Percentiles rank a stretch among this genome's conserved stretches.
Conservation (phyloP, 164 flowering plant species). For the Annona cherimola region DNA sequence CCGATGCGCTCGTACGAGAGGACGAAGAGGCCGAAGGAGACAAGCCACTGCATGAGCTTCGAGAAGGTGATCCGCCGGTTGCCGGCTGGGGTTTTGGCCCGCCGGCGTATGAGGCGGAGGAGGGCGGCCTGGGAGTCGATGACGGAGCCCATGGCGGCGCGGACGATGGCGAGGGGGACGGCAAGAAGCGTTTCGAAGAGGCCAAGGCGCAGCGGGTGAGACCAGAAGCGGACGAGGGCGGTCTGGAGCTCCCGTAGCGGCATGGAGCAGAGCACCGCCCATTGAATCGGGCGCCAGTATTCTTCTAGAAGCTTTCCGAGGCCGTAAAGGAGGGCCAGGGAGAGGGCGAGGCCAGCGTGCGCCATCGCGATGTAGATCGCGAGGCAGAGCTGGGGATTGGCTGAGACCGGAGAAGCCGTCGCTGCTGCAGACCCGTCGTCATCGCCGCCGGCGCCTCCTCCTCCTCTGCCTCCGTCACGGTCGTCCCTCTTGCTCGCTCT, state of each 20-base stretch:
- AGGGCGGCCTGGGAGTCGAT: conserved; percentile 46
- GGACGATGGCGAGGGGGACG: conserved; percentile 66
- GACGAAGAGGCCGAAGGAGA: conserved; percentile 71
- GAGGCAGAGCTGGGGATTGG: conserved; percentile 66
- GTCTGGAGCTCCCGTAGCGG: conserved; percentile 82
- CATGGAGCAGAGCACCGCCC: conserved; percentile 90
- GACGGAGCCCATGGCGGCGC: conserved; percentile 51
- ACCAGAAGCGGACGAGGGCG: conserved; percentile 81
- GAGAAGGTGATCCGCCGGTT: conserved; percentile 49
- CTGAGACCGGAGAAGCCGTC: conserved; percentile 2
- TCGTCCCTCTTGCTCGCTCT: background rate
- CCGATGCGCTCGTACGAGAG: conserved; percentile 65
- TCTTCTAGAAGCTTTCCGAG: conserved; percentile 62
- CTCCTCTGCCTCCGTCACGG: background rate
- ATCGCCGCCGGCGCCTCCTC: background rate
- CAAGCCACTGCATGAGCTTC: conserved; percentile 60
- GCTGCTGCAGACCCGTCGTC: background rate
- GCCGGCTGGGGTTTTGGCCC: conserved; percentile 14
- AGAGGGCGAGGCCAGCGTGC: conserved; percentile 71
- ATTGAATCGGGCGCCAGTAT: conserved; percentile 73
- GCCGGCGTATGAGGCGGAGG: conserved; percentile 29
- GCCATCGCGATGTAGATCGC: conserved; percentile 97
- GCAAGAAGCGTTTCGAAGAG: conserved; percentile 82
- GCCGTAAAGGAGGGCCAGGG: conserved; percentile 52
- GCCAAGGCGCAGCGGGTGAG: conserved; percentile 67